A percentile compares a stretch with the other conserved stretches of the same genome.
Conservation (phyloP, 106 monocot genomes). For the Phalaenopsis equestris region DNA sequence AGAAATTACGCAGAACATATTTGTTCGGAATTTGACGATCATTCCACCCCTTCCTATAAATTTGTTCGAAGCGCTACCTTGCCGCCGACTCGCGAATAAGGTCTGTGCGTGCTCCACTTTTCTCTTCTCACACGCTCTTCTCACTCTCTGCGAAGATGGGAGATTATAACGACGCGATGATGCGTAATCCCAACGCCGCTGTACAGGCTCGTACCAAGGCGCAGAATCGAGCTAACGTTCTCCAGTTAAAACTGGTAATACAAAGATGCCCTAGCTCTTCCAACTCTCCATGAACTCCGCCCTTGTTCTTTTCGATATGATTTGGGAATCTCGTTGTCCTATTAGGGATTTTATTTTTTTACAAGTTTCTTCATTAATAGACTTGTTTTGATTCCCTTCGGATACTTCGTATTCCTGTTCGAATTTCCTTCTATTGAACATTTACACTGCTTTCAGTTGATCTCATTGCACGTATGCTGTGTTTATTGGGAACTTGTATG, state of each 20-base stretch:
- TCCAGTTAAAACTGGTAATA: constrained; percentile 22
- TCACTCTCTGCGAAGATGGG: constrained; percentile 10
- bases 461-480: background rate
- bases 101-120: background rate
- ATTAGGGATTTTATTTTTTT: background rate
- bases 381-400: background rate
- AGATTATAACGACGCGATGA: constrained; percentile 23
- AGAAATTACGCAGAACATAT: too few species aligned
- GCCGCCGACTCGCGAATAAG: constrained; percentile 2
- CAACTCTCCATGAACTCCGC: background rate
- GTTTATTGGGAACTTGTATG: background rate
- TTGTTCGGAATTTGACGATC: background rate
- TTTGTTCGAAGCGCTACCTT: background rate
- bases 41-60: background rate
- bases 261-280: background rate
- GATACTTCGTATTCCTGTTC: background rate
- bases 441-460: background rate
- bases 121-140: background rate
- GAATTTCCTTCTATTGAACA: background rate
- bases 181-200: constrained; percentile 20
- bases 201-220: constrained; percentile 26
- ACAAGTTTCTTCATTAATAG: background rate
- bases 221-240: constrained; percentile 27
- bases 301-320: constrained; percentile 1
- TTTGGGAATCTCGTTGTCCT: background rate